These are phyloP conservation scores for Rhodotorula glutinis DNA, from an alignment of 1,284 basidiomycete species.

Conservation along the genomic window DNA sequence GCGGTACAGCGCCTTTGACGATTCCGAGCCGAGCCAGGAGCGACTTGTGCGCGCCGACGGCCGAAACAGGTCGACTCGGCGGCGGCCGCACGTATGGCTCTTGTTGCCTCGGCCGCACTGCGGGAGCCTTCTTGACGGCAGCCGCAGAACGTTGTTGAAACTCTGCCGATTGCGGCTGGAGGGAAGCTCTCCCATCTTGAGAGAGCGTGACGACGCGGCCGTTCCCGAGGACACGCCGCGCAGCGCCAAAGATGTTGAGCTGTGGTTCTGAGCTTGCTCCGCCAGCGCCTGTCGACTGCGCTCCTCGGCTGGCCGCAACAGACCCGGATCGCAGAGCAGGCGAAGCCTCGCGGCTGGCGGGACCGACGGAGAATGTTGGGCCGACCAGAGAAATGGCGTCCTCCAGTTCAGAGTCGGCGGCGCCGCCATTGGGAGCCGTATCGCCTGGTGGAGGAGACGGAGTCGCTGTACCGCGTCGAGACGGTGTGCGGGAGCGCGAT, in stretches of 20 bases:
- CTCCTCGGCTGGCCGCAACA: too few species aligned
- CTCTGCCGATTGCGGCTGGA: neutral
- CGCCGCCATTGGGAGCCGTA: neutral
- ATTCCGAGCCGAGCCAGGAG: too few species aligned
- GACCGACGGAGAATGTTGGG: neutral
- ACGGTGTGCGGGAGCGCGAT: conserved; percentile 16
- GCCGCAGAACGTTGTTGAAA: too few species aligned
- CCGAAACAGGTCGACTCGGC: too few species aligned
- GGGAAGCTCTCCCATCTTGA: conserved; percentile 7
- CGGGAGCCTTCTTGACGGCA: too few species aligned
- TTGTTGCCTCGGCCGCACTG: neutral
- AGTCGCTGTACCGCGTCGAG: neutral
- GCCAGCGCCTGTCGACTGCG: too few species aligned
- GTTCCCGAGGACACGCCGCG: conserved; percentile 17
- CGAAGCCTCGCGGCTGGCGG: neutral
- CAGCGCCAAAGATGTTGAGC: conserved; percentile 33
- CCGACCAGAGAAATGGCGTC: conserved; percentile 23
- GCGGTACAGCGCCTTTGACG: too few species aligned
- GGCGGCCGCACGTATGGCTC: conserved; percentile 6
- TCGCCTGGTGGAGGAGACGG: conserved; percentile 5
- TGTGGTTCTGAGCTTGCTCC: too few species aligned
- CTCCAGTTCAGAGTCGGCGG: conserved; percentile 2
- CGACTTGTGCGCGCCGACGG: too few species aligned
- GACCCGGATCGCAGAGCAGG: neutral
- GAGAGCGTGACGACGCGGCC: conserved; percentile 17